Evolutionary conservation across 306 rosid genomes (phyloP).

Genomic region (Sechiopsis laciniata): DNA sequence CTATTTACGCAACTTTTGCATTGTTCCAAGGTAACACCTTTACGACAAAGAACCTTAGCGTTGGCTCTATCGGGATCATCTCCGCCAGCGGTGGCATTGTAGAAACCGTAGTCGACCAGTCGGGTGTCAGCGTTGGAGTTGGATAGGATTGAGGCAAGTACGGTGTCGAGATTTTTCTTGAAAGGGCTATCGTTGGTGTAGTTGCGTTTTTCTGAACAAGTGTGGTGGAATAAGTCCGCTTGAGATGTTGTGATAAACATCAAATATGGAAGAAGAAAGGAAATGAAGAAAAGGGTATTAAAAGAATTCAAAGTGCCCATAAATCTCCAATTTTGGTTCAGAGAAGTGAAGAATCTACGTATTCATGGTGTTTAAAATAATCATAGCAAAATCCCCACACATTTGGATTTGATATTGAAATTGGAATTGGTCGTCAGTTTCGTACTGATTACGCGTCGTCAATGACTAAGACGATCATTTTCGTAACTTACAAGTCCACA

Average conservation of each 20-base stretch:
- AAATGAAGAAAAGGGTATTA: background rate
- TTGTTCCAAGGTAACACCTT: background rate
- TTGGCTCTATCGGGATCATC: slow-evolving; percentile 21
- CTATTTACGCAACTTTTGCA: slow-evolving; percentile 24
- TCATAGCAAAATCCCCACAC: too few species aligned
- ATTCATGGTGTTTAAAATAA: too few species aligned
- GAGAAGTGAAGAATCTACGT: too few species aligned
- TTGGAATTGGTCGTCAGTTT: too few species aligned
- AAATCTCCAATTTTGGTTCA: too few species aligned
- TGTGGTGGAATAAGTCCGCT: background rate
- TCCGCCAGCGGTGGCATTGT: slow-evolving; percentile 21
- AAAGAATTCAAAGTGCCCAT: background rate
- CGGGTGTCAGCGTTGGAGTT: background rate
- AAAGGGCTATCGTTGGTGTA: slow-evolving; percentile 3
- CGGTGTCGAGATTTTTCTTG: background rate
- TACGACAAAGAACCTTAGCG: slow-evolving; percentile 33
- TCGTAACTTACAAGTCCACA: too few species aligned
- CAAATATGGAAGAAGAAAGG: background rate
- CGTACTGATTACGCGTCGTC: too few species aligned
- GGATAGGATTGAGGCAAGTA: background rate
- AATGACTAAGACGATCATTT: too few species aligned
- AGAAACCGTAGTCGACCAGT: background rate
- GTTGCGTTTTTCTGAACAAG: background rate
- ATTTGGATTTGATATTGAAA: too few species aligned
- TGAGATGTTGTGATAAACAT: background rate